Conservation (phyloP, 176 grass and related monocot genomes). For the Dendrocalamus sinicus region DNA sequence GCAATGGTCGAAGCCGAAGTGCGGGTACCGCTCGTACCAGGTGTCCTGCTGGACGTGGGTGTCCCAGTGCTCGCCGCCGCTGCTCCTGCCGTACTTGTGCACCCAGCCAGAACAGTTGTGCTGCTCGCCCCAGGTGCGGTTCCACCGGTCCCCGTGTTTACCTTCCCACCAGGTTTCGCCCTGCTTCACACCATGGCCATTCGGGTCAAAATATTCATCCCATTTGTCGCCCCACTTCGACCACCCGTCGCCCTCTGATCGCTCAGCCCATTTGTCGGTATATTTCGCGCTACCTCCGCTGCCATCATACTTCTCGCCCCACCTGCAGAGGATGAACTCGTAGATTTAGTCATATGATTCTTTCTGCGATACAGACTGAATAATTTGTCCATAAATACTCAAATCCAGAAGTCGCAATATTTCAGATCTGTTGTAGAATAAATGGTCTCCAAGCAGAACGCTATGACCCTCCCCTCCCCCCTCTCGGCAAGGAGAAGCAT, state of each 20-base stretch:
- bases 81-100: conserved; percentile 95
- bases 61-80: conserved; percentile 92
- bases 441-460: neutral
- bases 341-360: neutral
- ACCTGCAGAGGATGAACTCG: conserved; percentile 46
- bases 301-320: conserved; percentile 92
- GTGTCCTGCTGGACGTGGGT: conserved; percentile 76
- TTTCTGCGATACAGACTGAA: neutral
- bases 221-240: conserved; percentile 98
- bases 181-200: conserved; percentile 68
- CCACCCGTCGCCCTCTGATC: conserved; percentile 69
- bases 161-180: conserved; percentile 97
- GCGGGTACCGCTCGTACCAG: conserved; percentile 84
- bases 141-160: conserved; percentile 75
- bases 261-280: conserved; percentile 92
- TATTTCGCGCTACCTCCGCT: conserved; percentile 76
- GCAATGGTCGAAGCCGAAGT: conserved; percentile 86
- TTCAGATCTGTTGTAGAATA: neutral
- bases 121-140: conserved; percentile 92
- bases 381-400: neutral
- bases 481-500: neutral
- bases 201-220: conserved; percentile 77
- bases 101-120: conserved; percentile 83
- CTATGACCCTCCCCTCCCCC: neutral
- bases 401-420: neutral